Percentiles rank a stretch among this genome's conserved stretches.
Conservation (phyloP, 1,139 yeast species). For the Chernovozyma aurita region DNA sequence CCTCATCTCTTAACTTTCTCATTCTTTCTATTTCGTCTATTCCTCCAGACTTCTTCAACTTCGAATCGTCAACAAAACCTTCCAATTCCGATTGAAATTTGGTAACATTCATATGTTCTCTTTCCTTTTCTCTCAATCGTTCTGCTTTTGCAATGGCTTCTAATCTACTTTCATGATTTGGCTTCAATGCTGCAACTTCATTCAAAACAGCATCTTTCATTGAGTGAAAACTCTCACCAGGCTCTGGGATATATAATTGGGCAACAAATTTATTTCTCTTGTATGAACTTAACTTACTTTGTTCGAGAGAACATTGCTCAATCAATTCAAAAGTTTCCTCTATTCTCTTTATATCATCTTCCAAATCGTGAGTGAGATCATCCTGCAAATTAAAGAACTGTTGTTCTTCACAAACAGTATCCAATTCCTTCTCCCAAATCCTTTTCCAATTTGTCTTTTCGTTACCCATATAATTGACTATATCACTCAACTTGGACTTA, state of each 20-base stretch:
- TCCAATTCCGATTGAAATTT: conserved; percentile 87
- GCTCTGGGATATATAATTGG: conserved; percentile 50
- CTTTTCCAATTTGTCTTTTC: conserved; percentile 88
- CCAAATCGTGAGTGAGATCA: conserved; percentile 73
- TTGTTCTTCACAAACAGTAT: conserved; percentile 89
- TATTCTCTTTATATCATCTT: conserved; percentile 76
- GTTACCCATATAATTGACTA: conserved; percentile 57
- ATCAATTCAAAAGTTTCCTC: conserved; percentile 78
- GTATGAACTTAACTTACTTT: conserved; percentile 39
- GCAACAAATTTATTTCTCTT: conserved; percentile 37
- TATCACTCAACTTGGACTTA: conserved; percentile 41
- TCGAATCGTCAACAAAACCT: conserved; percentile 73
- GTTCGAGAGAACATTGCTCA: conserved; percentile 78
- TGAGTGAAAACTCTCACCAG: conserved; percentile 59
- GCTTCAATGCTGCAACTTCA: conserved; percentile 75
- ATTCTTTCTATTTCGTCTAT: conserved; percentile 76
- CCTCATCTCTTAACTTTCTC: conserved; percentile 63
- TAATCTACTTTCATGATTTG: conserved; percentile 78
- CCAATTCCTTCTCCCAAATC: conserved; percentile 89
- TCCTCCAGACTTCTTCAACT: conserved; percentile 80
- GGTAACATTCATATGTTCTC: conserved; percentile 50
- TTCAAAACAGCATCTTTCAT: conserved; percentile 75
- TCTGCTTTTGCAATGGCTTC: conserved; percentile 91
- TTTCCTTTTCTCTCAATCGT: conserved; percentile 68
- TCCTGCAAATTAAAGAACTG: conserved; percentile 88